Evolutionary conservation across 306 rosid species (phyloP).

Genomic region (Ammopiptanthus mongolicus): DNA sequence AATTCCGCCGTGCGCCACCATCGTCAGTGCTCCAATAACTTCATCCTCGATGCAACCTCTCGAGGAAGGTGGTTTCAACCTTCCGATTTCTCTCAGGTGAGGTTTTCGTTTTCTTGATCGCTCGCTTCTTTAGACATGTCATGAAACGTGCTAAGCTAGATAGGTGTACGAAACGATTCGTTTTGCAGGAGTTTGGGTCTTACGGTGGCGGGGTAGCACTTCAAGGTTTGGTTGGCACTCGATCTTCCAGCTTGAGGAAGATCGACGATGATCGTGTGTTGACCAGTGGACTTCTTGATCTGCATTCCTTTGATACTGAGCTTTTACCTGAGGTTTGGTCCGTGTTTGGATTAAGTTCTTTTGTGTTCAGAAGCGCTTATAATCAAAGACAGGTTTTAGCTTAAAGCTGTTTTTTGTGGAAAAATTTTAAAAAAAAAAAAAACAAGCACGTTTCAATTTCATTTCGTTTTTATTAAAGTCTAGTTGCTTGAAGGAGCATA

Average conservation of each 20-base stretch:
- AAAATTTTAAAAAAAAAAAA: not conserved
- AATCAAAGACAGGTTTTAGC: not conserved
- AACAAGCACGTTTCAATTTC: not conserved
- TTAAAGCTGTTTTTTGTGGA: not conserved
- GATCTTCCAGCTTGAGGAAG: slow-evolving; percentile 76
- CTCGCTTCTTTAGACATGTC: not conserved
- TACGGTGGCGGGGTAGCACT: too few relatives aligned
- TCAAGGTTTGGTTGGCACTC: too few relatives aligned
- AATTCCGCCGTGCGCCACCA: slow-evolving; percentile 52
- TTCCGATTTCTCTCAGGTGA: slow-evolving; percentile 56
- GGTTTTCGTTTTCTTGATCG: not conserved
- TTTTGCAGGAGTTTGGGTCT: slow-evolving; percentile 59
- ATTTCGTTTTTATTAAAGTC: not conserved
- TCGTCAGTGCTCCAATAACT: slow-evolving; percentile 66
- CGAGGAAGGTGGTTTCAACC: slow-evolving; percentile 54
- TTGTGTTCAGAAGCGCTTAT: not conserved
- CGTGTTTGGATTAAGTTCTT: slow-evolving; percentile 13
- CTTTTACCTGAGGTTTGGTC: slow-evolving; percentile 60
- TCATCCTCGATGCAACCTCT: slow-evolving; percentile 41
- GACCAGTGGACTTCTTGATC: slow-evolving; percentile 70
- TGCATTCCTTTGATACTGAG: slow-evolving; percentile 76
- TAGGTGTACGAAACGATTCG: not conserved
- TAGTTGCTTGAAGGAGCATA: not conserved
- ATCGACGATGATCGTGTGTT: slow-evolving; percentile 53
- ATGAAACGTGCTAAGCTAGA: not conserved